Percentiles rank a stretch among this genome's conserved stretches.
These are phyloP conservation scores for Rhododendron simsii DNA, from an alignment of 148 eudicot genomes.

Conservation along the genomic window DNA sequence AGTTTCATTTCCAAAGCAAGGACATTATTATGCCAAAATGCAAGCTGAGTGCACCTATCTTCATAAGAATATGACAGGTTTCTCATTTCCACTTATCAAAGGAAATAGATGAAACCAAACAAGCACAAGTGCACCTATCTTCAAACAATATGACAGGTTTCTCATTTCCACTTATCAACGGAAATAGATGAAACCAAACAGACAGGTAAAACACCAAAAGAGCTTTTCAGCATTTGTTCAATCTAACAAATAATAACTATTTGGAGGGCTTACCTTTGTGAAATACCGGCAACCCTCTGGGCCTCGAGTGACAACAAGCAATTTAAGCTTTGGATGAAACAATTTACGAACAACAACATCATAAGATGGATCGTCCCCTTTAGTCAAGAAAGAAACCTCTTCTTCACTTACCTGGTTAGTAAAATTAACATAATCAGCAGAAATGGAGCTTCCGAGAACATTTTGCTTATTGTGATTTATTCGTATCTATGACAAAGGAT, in stretches of 20 bases:
- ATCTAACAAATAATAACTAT: not conserved
- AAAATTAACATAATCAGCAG: constrained; percentile 15
- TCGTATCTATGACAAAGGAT: not conserved
- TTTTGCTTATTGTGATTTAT: not conserved
- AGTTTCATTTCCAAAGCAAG: not conserved
- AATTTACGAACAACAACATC: constrained; percentile 89
- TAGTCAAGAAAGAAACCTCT: constrained; percentile 79
- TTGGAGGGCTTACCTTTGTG: constrained; percentile 59
- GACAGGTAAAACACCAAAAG: not conserved
- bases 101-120: not conserved
- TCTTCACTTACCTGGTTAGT: constrained; percentile 76
- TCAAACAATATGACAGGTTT: not conserved
- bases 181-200: not conserved
- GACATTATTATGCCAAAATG: not conserved
- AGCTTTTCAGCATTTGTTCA: not conserved
- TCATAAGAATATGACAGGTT: not conserved
- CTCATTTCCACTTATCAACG: not conserved
- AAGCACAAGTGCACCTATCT: not conserved
- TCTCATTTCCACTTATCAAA: not conserved
- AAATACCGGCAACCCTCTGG: constrained; percentile 91
- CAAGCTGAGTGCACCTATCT: not conserved
- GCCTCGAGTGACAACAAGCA: constrained; percentile 75
- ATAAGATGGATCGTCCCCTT: constrained; percentile 93
- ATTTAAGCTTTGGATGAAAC: constrained; percentile 80
- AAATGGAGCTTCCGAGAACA: not conserved